Conservation (phyloP, 148 eudicot species). For the Camellia japonica region DNA sequence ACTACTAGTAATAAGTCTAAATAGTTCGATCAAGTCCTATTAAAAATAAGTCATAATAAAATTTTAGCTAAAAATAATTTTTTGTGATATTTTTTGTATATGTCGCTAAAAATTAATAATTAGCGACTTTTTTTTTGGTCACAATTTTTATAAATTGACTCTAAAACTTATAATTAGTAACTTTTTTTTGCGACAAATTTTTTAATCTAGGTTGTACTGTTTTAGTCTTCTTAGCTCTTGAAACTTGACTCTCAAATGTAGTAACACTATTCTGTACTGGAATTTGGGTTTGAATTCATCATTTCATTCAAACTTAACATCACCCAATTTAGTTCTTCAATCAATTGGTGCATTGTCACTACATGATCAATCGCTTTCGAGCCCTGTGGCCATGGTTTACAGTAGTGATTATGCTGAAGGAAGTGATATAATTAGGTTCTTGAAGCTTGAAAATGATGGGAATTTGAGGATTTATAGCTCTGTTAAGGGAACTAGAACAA, state of each 20-base stretch:
- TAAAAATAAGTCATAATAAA: no score
- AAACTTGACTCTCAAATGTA: conserved; percentile 66
- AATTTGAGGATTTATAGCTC: conserved; percentile 75
- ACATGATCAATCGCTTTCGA: conserved; percentile 33
- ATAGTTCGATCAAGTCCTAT: no score
- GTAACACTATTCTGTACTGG: conserved; percentile 42
- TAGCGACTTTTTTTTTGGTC: no score
- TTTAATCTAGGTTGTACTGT: conserved; percentile 50
- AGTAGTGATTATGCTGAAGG: conserved; percentile 71
- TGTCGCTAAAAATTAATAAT: no score
- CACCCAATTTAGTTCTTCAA: conserved; percentile 46
- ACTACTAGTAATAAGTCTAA: no score
- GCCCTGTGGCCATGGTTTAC: conserved; percentile 37
- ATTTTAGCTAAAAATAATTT: no score
- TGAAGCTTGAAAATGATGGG: conserved; percentile 72
- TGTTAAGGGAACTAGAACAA: conserved; percentile 27
- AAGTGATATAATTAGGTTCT: conserved; percentile 42
- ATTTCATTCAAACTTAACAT: conserved; percentile 15
- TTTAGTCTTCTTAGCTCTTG: conserved; percentile 47
- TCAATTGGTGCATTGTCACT: conserved; percentile 50
- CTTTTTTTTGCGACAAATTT: no score
- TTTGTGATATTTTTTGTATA: no score
- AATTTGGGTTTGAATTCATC: conserved; percentile 59
- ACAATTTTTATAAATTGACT: no score
- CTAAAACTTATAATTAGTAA: no score